Evolutionary conservation across 139 green algal genomes (phyloP).

Genomic region (Ulvella scutata): DNA sequence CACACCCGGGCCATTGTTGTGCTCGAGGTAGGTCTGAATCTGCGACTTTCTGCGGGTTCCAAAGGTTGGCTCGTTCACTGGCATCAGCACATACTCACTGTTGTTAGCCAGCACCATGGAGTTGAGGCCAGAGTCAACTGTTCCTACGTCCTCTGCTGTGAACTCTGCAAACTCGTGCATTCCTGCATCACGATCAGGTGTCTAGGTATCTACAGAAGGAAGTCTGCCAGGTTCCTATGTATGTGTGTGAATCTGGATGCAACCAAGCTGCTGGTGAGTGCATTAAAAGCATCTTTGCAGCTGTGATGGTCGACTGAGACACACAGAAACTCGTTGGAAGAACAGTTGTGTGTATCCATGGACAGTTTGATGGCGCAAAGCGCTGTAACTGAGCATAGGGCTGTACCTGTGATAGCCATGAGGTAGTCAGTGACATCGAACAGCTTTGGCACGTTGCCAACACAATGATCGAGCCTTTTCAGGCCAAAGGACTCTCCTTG

Average conservation of each 20-base stretch:
- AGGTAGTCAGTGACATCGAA: slow-evolving; percentile 71
- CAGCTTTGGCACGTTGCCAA: slow-evolving; percentile 86
- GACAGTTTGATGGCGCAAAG: too few species aligned
- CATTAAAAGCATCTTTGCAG: too few species aligned
- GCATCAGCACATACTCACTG: slow-evolving; percentile 88
- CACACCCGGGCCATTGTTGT: slow-evolving; percentile 89
- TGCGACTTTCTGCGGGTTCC: slow-evolving; percentile 73
- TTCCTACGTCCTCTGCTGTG: slow-evolving; percentile 89
- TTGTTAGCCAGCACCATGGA: slow-evolving; percentile 80
- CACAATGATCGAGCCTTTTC: slow-evolving; percentile 79
- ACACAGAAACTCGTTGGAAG: too few species aligned
- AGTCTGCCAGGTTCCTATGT: too few species aligned
- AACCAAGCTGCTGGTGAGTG: too few species aligned
- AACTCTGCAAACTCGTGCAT: slow-evolving; percentile 98
- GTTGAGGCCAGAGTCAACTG: slow-evolving; percentile 80
- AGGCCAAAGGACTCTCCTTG: slow-evolving; percentile 50
- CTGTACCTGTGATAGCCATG: slow-evolving; percentile 41
- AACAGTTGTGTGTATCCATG: too few species aligned
- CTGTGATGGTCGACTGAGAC: too few species aligned
- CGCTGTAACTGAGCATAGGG: neutral
- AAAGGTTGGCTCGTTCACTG: slow-evolving; percentile 93
- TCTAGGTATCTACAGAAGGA: too few species aligned
- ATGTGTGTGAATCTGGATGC: too few species aligned
- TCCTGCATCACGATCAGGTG: slow-evolving; percentile 28
- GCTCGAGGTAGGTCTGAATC: slow-evolving; percentile 94